Evolutionary conservation across 768 basidiomycete species (phyloP).

Genomic region (Mycena belliarum): DNA sequence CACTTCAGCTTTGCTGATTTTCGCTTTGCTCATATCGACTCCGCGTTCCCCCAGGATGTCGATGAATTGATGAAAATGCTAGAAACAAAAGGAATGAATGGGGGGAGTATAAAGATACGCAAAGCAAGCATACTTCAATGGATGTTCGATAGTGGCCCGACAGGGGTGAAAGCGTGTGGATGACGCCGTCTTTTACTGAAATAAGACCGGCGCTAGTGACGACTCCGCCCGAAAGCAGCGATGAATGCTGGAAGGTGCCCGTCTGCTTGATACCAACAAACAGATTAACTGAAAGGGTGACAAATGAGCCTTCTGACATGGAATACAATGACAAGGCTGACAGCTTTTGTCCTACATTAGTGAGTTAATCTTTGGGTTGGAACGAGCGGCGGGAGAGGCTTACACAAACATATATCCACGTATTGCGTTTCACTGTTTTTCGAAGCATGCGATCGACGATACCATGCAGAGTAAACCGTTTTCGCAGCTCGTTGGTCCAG

Average conservation of each 20-base stretch:
- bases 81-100: background rate
- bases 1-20: constrained; percentile 61
- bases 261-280: constrained; percentile 68
- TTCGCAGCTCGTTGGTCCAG: constrained; percentile 40
- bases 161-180: constrained; percentile 62
- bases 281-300: constrained; percentile 49
- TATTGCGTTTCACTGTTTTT: constrained; percentile 60
- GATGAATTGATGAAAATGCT: constrained; percentile 65
- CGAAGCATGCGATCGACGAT: constrained; percentile 53
- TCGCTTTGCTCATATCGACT: constrained; percentile 59
- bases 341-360: constrained; percentile 54
- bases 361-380: background rate
- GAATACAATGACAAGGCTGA: constrained; percentile 30
- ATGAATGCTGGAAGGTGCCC: constrained; percentile 61
- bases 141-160: constrained; percentile 71
- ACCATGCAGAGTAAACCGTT: constrained; percentile 52
- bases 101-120: background rate
- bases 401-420: constrained; percentile 71
- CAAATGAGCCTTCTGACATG: background rate
- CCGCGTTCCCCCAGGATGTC: constrained; percentile 51
- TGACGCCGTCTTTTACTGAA: constrained; percentile 59
- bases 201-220: constrained; percentile 70
- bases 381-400: constrained; percentile 22
- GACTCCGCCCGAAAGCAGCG: constrained; percentile 55
- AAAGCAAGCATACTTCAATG: constrained; percentile 43